phyloP scores from a whole-genome alignment of 169 alveolate species.

The Blepharisma undulans region DNA sequence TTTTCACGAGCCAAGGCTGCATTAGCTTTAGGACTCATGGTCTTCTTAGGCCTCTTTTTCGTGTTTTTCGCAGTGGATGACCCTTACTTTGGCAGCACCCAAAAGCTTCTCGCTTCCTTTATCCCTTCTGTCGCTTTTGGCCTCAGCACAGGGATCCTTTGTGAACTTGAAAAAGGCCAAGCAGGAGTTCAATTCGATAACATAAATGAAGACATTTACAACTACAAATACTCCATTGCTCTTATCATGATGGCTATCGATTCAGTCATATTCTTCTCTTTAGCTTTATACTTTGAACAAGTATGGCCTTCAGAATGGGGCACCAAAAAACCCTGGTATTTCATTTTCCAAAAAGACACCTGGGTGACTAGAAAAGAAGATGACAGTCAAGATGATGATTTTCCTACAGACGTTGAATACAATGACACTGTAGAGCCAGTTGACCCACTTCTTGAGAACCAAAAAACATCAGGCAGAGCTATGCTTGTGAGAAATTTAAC shows the following conservation, averaged over 20 bases:
- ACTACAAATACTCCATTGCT: constrained; percentile 10
- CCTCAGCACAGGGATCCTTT: not conserved
- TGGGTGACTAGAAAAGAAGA: constrained; percentile 42
- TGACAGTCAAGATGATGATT: not conserved
- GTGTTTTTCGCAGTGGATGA: constrained; percentile 36
- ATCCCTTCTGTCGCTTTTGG: constrained; percentile 54
- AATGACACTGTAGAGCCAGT: constrained; percentile 14
- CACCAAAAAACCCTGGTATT: constrained; percentile 61
- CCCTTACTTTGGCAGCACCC: constrained; percentile 1
- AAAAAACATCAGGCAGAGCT: constrained; percentile 56
- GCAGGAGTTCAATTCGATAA: constrained; percentile 41
- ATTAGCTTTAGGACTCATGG: constrained; percentile 34
- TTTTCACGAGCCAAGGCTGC: constrained; percentile 45
- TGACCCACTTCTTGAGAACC: constrained; percentile 18
- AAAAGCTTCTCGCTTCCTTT: not conserved
- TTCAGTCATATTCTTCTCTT: constrained; percentile 15
- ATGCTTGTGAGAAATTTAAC: constrained; percentile 51
- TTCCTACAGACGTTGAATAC: not conserved
- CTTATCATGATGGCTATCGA: constrained; percentile 37
- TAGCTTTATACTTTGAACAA: constrained; percentile 62
- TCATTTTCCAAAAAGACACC: constrained; percentile 43
- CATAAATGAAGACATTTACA: not conserved
- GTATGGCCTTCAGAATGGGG: constrained; percentile 70
- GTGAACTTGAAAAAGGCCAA: constrained; percentile 33
- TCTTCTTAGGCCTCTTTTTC: constrained; percentile 41